These are phyloP conservation scores for Erysimum cheiranthoides DNA, from an alignment of 345 rosid species.

Conservation along the genomic window DNA sequence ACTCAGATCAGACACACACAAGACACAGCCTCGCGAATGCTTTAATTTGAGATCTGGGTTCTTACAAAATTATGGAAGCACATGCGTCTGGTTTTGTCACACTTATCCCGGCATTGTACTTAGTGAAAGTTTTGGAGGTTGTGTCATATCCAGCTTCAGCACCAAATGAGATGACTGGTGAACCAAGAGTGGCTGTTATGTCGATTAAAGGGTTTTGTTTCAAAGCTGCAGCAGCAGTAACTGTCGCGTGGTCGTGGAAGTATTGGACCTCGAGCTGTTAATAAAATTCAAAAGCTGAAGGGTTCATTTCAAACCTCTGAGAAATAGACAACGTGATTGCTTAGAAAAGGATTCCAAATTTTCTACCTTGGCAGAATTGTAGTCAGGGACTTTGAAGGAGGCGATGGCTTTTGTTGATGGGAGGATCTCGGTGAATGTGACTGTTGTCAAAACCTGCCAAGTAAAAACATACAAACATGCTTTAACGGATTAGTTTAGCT, in stretches of 20 bases:
- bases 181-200: conserved; percentile 80
- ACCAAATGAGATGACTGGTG: conserved; percentile 84
- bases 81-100: conserved; percentile 73
- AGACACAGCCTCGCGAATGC: neutral
- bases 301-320: neutral
- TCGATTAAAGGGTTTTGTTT: conserved; percentile 75
- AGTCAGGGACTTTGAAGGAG: conserved; percentile 82
- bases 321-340: neutral
- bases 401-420: conserved; percentile 85
- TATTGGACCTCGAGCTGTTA: conserved; percentile 85
- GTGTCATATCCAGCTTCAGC: conserved; percentile 93
- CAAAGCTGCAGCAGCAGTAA: conserved; percentile 69
- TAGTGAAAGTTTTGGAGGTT: conserved; percentile 64
- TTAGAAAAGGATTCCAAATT: conserved; percentile 3
- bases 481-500: neutral
- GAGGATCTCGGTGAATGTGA: conserved; percentile 72
- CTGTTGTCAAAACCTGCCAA: conserved; percentile 69
- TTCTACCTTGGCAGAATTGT: conserved; percentile 79
- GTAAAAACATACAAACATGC: neutral
- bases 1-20: conserved; percentile 21
- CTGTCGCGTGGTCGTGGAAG: conserved; percentile 81
- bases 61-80: conserved; percentile 84
- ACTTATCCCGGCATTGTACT: conserved; percentile 85
- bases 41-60: neutral
- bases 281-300: neutral